phyloP scores from a whole-genome alignment of 257 asterid species.

The Plantago ovata region DNA sequence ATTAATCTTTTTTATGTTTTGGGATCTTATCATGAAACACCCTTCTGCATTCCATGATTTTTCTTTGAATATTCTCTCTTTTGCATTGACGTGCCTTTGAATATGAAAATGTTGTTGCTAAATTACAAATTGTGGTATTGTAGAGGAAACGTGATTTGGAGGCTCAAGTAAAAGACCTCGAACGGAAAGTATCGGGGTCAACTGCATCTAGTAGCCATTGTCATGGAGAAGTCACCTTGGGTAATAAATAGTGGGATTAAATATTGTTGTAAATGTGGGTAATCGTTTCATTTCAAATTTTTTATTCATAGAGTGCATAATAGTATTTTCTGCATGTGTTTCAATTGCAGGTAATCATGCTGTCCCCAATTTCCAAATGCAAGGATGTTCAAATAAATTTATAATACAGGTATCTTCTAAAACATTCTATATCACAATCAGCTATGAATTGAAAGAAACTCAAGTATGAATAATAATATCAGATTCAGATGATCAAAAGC shows the following conservation, averaged over 20 bases:
- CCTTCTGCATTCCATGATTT: conserved; percentile 4
- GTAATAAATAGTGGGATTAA: conserved; percentile 25
- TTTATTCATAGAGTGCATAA: conserved; percentile 2
- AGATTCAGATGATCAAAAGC: too few species aligned
- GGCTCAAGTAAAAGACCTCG: conserved; percentile 32
- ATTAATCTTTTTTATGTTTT: background rate
- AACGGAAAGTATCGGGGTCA: conserved; percentile 37
- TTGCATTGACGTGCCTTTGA: conserved; percentile 4
- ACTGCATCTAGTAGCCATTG: conserved; percentile 22
- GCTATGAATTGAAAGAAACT: too few species aligned
- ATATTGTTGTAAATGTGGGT: conserved; percentile 2
- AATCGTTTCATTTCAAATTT: conserved; percentile 6
- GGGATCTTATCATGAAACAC: background rate
- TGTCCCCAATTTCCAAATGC: conserved; percentile 29
- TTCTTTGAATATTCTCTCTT: too few species aligned
- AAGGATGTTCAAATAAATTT: conserved; percentile 38
- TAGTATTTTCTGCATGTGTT: conserved; percentile 17
- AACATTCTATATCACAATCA: background rate
- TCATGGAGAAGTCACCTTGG: conserved; percentile 26
- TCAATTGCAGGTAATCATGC: conserved; percentile 41
- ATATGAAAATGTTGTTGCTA: background rate
- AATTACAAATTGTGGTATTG: conserved; percentile 23
- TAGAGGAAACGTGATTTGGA: conserved; percentile 59
- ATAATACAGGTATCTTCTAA: conserved; percentile 41
- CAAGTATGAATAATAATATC: too few species aligned